A percentile compares a stretch with the other conserved stretches of the same genome.
These are phyloP conservation scores for Pseudopithomyces chartarum DNA, from an alignment of 2,329 filamentous ascomycete genomes.

Conservation along the genomic window DNA sequence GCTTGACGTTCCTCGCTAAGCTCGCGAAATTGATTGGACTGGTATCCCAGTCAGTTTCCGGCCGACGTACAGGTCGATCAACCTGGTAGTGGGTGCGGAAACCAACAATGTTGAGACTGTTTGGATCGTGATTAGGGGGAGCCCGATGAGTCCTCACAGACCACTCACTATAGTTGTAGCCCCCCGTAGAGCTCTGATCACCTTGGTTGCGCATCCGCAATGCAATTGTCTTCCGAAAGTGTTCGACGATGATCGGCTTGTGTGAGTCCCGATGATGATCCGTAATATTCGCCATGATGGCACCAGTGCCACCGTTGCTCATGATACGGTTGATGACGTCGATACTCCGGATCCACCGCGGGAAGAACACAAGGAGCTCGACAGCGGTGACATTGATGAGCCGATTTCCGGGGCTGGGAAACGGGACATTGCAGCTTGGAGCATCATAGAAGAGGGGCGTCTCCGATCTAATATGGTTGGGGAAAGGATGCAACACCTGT, in stretches of 20 bases:
- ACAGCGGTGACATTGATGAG: constrained; percentile 29
- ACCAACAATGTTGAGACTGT: constrained; percentile 19
- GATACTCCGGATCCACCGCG: constrained; percentile 26
- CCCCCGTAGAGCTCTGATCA: background rate
- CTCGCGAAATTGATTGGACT: constrained; percentile 7
- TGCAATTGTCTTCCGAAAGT: constrained; percentile 24
- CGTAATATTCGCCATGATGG: constrained; percentile 19
- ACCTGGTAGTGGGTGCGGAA: constrained; percentile 15
- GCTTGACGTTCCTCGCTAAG: constrained; percentile 6
- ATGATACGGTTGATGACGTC: constrained; percentile 29
- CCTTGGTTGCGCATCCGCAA: constrained; percentile 13
- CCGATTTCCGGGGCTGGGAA: constrained; percentile 11
- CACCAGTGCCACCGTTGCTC: constrained; percentile 22
- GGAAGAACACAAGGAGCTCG: constrained; percentile 31
- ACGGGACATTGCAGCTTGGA: constrained; percentile 18
- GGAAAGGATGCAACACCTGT: no score
- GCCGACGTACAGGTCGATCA: background rate
- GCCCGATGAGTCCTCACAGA: constrained; percentile 14
- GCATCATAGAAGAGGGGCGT: constrained; percentile 11
- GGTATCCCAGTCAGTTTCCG: background rate
- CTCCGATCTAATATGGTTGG: no score
- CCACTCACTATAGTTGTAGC: constrained; percentile 20
- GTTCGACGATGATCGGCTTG: constrained; percentile 17
- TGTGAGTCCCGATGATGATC: constrained; percentile 22
- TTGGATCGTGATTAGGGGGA: constrained; percentile 13